Percentiles rank a stretch among this genome's conserved stretches.
Conservation (phyloP, 2,329 filamentous ascomycete species). For the Penicillium sp. region DNA sequence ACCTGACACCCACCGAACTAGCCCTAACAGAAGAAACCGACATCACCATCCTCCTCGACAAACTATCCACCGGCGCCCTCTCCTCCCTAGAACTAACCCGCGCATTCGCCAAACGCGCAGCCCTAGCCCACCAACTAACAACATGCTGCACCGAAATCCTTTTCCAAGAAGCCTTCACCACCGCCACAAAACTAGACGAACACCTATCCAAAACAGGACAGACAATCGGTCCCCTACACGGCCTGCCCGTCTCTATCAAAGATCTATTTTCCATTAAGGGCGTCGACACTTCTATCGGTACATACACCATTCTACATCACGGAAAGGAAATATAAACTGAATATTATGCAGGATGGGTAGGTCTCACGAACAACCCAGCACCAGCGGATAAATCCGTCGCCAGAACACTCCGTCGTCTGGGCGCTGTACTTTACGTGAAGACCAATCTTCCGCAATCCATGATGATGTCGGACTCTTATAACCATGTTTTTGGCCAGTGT, state of each 20-base stretch:
- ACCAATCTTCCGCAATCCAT: constrained; percentile 24
- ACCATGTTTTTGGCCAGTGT: constrained; percentile 50
- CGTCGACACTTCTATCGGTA: constrained; percentile 24
- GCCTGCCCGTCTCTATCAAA: constrained; percentile 51
- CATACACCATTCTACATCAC: too few relatives aligned
- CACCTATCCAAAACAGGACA: constrained; percentile 36
- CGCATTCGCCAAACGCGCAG: constrained; percentile 38
- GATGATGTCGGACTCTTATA: constrained; percentile 27
- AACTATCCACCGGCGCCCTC: constrained; percentile 19
- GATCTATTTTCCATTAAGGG: constrained; percentile 28
- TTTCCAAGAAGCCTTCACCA: constrained; percentile 46
- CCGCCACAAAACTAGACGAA: constrained; percentile 44
- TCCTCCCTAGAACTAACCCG: constrained; percentile 23
- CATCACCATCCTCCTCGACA: constrained; percentile 20
- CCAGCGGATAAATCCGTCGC: constrained; percentile 21
- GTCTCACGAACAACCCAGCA: constrained; percentile 20
- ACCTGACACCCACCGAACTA: constrained; percentile 16
- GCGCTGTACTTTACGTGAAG: constrained; percentile 24
- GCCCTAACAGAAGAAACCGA: constrained; percentile 23
- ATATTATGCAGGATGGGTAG: constrained; percentile 19
- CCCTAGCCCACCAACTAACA: constrained; percentile 32
- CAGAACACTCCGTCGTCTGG: constrained; percentile 19
- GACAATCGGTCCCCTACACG: constrained; percentile 54
- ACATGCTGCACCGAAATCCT: constrained; percentile 49
- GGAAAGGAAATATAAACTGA: too few relatives aligned